Conservation (phyloP, 148 eudicot species). For the Bassia scoparia region DNA sequence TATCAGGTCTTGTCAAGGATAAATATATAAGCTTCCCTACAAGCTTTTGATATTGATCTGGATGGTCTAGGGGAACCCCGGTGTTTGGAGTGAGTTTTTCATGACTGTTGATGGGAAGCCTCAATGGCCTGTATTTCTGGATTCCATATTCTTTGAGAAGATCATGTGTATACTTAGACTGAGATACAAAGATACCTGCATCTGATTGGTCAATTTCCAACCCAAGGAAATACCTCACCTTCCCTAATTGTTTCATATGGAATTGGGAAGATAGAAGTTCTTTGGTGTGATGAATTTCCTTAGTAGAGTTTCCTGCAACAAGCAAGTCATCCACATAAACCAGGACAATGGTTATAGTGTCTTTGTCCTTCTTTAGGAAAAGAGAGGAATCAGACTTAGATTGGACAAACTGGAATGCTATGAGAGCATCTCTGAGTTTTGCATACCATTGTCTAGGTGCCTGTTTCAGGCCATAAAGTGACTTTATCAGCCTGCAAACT, state of each 20-base stretch:
- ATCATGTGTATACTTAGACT: neutral
- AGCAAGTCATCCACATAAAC: neutral
- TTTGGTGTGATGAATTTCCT: too few species aligned
- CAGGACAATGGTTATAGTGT: neutral
- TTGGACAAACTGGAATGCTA: neutral
- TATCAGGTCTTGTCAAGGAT: neutral
- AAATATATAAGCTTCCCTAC: neutral
- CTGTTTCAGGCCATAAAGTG: neutral
- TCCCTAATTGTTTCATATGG: neutral
- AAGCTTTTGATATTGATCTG: neutral
- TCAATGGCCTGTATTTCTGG: neutral
- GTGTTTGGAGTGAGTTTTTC: neutral
- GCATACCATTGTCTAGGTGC: neutral
- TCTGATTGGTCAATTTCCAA: neutral
- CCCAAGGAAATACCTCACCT: too few species aligned
- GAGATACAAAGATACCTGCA: neutral
- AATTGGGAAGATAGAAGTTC: neutral
- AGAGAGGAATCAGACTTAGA: neutral
- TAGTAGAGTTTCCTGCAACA: neutral
- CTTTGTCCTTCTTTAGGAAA: neutral
- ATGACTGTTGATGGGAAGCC: neutral
- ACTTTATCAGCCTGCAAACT: neutral
- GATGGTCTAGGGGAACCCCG: neutral
- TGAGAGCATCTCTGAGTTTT: neutral
- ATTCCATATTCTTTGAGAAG: neutral